These are phyloP conservation scores for Fraxinus baroniana DNA, from an alignment of 305 asterid species.

Conservation along the genomic window DNA sequence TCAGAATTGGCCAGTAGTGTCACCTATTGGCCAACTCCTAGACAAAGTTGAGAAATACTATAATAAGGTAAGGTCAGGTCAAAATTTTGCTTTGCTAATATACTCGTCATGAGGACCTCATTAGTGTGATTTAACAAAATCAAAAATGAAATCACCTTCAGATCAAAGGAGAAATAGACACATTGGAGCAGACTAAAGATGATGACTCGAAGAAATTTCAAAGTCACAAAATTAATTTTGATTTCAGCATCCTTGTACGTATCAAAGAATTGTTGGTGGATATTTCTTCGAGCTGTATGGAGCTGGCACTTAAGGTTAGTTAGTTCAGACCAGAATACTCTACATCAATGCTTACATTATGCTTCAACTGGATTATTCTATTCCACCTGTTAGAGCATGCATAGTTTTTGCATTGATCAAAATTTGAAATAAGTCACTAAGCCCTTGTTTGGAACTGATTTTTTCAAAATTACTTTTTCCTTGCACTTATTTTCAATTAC, in stretches of 20 bases:
- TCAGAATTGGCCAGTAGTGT: constrained; percentile 49
- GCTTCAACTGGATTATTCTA: not conserved
- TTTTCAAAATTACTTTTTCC: too few relatives aligned
- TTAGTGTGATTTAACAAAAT: constrained; percentile 16
- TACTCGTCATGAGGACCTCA: not conserved
- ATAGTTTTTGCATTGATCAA: not conserved
- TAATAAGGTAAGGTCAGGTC: constrained; percentile 49
- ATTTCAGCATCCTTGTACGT: constrained; percentile 63
- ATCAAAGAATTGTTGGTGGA: constrained; percentile 85
- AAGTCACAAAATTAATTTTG: constrained; percentile 72
- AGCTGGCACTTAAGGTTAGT: constrained; percentile 72
- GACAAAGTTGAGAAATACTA: constrained; percentile 74
- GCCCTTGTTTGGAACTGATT: too few relatives aligned
- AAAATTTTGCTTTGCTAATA: not conserved
- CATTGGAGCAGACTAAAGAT: constrained; percentile 74
- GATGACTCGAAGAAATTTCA: constrained; percentile 72
- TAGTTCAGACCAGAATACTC: constrained; percentile 15
- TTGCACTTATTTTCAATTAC: too few relatives aligned
- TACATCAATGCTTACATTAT: not conserved
- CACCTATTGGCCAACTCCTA: constrained; percentile 55
- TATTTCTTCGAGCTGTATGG: constrained; percentile 83
- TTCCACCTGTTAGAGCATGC: not conserved
- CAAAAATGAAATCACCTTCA: constrained; percentile 21
- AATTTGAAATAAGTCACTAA: not conserved
- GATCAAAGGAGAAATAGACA: constrained; percentile 77